A percentile compares a stretch with the other conserved stretches of the same genome.
These are phyloP conservation scores for Candida xiaguanensis DNA, from an alignment of 805 yeast species.

Conservation along the genomic window DNA sequence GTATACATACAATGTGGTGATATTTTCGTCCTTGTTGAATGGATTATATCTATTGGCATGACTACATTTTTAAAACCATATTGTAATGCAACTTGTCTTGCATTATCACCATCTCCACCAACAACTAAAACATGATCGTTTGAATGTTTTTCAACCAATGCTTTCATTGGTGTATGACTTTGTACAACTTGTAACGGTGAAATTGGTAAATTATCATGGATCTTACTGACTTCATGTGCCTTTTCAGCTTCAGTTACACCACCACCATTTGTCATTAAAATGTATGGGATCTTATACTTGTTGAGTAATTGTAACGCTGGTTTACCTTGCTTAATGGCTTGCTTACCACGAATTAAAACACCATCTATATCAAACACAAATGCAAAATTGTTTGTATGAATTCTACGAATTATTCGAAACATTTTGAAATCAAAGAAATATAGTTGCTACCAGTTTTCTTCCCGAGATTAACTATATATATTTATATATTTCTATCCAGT, in stretches of 20 bases:
- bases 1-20: slow-evolving; percentile 68
- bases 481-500: slow-evolving; percentile 4
- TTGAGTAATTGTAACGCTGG: slow-evolving; percentile 56
- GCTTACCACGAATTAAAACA: slow-evolving; percentile 71
- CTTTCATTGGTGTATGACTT: slow-evolving; percentile 81
- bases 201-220: slow-evolving; percentile 38
- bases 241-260: slow-evolving; percentile 68
- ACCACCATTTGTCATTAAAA: slow-evolving; percentile 89
- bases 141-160: slow-evolving; percentile 43
- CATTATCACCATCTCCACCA: slow-evolving; percentile 72
- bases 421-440: background rate
- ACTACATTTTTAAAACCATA: slow-evolving; percentile 80
- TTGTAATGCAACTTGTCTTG: slow-evolving; percentile 66
- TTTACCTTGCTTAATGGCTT: slow-evolving; percentile 62
- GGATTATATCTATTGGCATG: slow-evolving; percentile 68
- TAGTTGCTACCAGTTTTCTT: too few species aligned
- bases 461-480: too few species aligned
- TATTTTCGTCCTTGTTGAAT: slow-evolving; percentile 45
- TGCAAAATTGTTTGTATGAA: slow-evolving; percentile 15
- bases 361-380: slow-evolving; percentile 72
- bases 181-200: slow-evolving; percentile 68
- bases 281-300: slow-evolving; percentile 61
- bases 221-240: slow-evolving; percentile 22
- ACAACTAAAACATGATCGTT: slow-evolving; percentile 69
- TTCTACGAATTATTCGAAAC: background rate